Evolutionary conservation across 176 grass and related monocot species (phyloP).

Genomic region (Melocanna baccifera): DNA sequence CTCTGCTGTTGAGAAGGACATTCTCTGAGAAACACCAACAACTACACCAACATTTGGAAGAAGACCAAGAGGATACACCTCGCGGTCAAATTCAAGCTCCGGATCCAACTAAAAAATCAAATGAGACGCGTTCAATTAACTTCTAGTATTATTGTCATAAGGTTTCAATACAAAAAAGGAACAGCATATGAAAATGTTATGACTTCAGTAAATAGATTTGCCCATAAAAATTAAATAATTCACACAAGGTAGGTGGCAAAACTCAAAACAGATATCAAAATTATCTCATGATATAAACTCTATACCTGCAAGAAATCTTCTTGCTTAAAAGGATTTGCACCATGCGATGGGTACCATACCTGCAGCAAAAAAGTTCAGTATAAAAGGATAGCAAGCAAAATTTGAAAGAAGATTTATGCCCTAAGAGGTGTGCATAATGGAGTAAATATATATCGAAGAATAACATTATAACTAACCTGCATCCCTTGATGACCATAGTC

Average conservation of each 20-base stretch:
- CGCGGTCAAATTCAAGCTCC: slow-evolving; percentile 95
- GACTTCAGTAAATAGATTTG: background rate
- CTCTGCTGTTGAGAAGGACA: slow-evolving; percentile 91
- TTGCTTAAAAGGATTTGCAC: slow-evolving; percentile 85
- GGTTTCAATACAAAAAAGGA: slow-evolving; percentile 5
- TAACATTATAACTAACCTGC: slow-evolving; percentile 65
- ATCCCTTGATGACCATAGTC: slow-evolving; percentile 96
- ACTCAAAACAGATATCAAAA: slow-evolving; percentile 26
- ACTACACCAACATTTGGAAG: slow-evolving; percentile 93
- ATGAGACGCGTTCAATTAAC: slow-evolving; percentile 18
- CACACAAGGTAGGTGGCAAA: slow-evolving; percentile 16
- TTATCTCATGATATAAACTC: slow-evolving; percentile 1
- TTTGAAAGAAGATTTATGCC: background rate
- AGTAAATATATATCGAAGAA: slow-evolving; percentile 14
- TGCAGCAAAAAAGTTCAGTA: slow-evolving; percentile 41
- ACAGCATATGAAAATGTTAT: background rate
- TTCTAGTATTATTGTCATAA: background rate
- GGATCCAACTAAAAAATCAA: slow-evolving; percentile 87
- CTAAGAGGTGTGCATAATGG: background rate
- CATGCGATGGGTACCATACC: slow-evolving; percentile 96
- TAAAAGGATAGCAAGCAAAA: slow-evolving; percentile 1
- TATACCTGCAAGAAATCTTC: slow-evolving; percentile 96
- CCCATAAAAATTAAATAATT: background rate
- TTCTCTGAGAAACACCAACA: slow-evolving; percentile 91
- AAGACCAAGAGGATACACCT: slow-evolving; percentile 98